Base-by-base conservation (phyloP, 2,329 filamentous ascomycete species). In the Ophiosphaerella herpotricha region DNA sequence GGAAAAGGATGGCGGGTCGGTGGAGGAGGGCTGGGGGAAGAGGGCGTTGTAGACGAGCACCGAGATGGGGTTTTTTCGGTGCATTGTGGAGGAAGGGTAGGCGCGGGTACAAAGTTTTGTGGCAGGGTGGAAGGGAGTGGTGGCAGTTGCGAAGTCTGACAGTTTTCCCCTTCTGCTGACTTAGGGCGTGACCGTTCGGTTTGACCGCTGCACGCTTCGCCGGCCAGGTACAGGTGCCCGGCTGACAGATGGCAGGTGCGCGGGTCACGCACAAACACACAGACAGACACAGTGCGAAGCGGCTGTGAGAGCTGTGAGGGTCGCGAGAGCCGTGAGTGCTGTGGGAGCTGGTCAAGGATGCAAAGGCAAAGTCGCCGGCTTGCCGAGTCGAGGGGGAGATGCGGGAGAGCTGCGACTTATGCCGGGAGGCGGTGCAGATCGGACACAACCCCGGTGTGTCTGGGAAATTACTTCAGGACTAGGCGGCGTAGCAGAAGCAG, bases 11-110 rank as follows among this genome's bases (percentile, higher is more conserved):
- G 83, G 82, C 9, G 89, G 88, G 63, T 92, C 89, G 50, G 78
- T 83, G 12, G 82, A 73, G 55, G 85, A 84, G 12, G 86, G 85
- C 48, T 83, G 84, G 16, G 87, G 87, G 67, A 88, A 90, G 77
- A 92, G 86, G 66, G 79, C 78, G 74, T 86, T 83, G 80, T 89
- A 89, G 54, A 92, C 85, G 72, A 91, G 81, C 68, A 87, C 81
- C 52, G 89, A 86, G 65, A 90, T 79, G 38, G 85, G 81, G 40
- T 79, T 81, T 60, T 82, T 83, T 63, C 87, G 85, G 75, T 88
- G 89, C 89, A 92, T 92, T 59, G 59, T 74, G 64, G 67, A 45
- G 50, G 55, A 24, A 32, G 36, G 33, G 21, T 39, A 39, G 12
- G 38, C 41, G 42, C 14, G 18, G 31, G 12, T 23, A n/a, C 16